phyloP scores from a whole-genome alignment of 108 stramenopile genomes.

The Mayamaea pseudoterrestris region DNA sequence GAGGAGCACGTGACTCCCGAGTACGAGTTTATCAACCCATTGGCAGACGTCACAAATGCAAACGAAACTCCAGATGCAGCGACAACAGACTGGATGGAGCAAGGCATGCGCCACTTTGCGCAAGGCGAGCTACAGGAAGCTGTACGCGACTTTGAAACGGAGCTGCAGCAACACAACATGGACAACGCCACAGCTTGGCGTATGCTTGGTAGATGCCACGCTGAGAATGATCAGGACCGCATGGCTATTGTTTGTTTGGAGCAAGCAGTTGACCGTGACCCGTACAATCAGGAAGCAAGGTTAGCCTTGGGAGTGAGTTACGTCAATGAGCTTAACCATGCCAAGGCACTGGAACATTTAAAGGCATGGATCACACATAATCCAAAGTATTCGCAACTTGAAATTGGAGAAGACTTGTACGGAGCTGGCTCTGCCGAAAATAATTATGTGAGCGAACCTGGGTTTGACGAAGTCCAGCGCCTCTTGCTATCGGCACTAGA shows the following conservation, averaged over 20 bases:
- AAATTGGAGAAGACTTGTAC: constrained; percentile 30
- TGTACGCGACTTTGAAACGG: constrained; percentile 78
- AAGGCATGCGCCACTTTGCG: constrained; percentile 61
- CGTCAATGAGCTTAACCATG: constrained; percentile 89
- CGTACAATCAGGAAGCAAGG: constrained; percentile 72
- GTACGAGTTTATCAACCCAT: neutral
- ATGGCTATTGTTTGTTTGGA: constrained; percentile 86
- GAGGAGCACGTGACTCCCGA: neutral
- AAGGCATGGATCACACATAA: constrained; percentile 93
- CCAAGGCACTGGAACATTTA: constrained; percentile 60
- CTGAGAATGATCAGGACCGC: constrained; percentile 87
- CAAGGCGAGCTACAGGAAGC: constrained; percentile 76
- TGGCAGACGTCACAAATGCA: constrained; percentile 5
- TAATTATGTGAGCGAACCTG: constrained; percentile 2
- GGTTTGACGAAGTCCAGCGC: constrained; percentile 77
- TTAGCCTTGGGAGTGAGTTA: constrained; percentile 83
- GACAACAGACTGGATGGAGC: constrained; percentile 43
- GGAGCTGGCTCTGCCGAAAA: no score
- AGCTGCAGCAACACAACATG: constrained; percentile 52
- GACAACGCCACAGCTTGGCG: constrained; percentile 80
- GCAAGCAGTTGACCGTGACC: constrained; percentile 82
- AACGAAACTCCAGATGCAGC: neutral
- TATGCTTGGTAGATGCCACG: constrained; percentile 84
- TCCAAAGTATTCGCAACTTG: constrained; percentile 84
- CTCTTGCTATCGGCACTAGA: constrained; percentile 69